phyloP scores from a whole-genome alignment of 345 rosid genomes.

The Acer campestre region DNA sequence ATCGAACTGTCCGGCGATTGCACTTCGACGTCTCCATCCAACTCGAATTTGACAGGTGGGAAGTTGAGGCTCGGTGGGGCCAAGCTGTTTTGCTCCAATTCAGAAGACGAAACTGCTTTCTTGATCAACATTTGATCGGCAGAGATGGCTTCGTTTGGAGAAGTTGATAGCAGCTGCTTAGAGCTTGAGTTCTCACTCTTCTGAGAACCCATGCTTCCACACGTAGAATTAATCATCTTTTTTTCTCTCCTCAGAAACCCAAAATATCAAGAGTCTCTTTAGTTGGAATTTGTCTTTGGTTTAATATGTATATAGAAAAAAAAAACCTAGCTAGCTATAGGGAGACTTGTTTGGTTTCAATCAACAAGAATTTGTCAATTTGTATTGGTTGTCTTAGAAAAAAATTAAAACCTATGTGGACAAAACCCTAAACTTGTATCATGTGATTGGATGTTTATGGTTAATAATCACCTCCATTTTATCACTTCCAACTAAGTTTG shows the following conservation, averaged over 20 bases:
- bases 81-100: constrained; percentile 41
- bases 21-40: constrained; percentile 55
- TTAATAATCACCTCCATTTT: constrained; percentile 7
- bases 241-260: neutral
- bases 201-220: constrained; percentile 41
- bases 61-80: constrained; percentile 55
- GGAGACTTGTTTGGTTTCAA: neutral
- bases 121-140: constrained; percentile 23
- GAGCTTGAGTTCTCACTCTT: constrained; percentile 47
- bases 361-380: constrained; percentile 8
- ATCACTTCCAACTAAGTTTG: constrained; percentile 18
- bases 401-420: constrained; percentile 11
- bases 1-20: constrained; percentile 57
- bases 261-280: neutral
- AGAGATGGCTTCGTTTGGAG: constrained; percentile 33
- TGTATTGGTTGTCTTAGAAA: constrained; percentile 15
- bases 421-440: constrained; percentile 9
- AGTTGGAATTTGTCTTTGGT: neutral
- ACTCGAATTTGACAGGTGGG: constrained; percentile 45
- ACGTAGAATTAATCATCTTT: constrained; percentile 43
- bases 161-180: constrained; percentile 24
- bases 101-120: constrained; percentile 30
- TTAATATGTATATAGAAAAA: neutral
- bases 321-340: neutral
- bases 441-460: constrained; percentile 31